phyloP scores from a whole-genome alignment of 495 filamentous ascomycete genomes.

The Gamarada debralockiae region DNA sequence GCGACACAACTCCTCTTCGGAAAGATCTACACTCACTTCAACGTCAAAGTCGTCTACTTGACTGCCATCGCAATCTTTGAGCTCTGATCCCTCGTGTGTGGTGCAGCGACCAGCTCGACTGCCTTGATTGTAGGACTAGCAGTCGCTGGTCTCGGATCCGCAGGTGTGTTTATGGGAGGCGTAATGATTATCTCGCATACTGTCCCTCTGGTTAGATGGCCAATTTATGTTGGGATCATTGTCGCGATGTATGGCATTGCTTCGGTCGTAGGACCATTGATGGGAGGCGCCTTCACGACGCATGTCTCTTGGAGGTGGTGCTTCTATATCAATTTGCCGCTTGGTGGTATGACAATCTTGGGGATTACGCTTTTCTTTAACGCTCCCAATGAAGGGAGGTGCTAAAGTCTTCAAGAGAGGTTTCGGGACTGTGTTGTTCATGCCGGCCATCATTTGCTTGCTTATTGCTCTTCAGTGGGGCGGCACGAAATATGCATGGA shows the following conservation, averaged over 20 bases:
- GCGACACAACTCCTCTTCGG: constrained; percentile 29
- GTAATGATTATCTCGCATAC: constrained; percentile 46
- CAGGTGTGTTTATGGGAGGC: constrained; percentile 37
- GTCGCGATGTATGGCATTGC: constrained; percentile 44
- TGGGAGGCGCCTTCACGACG: constrained; percentile 63
- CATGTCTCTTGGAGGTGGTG: constrained; percentile 39
- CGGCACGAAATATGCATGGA: constrained; percentile 67
- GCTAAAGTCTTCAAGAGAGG: background rate
- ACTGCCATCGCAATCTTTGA: constrained; percentile 40
- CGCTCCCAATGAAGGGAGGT: background rate
- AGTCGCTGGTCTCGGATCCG: constrained; percentile 47
- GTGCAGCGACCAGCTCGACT: constrained; percentile 45
- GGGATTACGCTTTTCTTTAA: background rate
- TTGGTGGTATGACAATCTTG: background rate
- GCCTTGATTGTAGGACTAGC: constrained; percentile 55
- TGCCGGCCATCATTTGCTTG: constrained; percentile 67
- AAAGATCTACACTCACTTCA: background rate
- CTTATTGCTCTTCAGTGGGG: constrained; percentile 86
- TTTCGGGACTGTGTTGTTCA: constrained; percentile 43
- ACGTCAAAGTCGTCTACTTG: constrained; percentile 36
- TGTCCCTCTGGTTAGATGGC: constrained; percentile 43
- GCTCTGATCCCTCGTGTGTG: constrained; percentile 51
- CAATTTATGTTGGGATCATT: constrained; percentile 35
- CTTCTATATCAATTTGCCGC: constrained; percentile 56
- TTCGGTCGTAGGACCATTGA: constrained; percentile 39